These are phyloP conservation scores for Umbelopsis sp. DNA, from an alignment of 192 early-diverging fungal species.

Conservation along the genomic window DNA sequence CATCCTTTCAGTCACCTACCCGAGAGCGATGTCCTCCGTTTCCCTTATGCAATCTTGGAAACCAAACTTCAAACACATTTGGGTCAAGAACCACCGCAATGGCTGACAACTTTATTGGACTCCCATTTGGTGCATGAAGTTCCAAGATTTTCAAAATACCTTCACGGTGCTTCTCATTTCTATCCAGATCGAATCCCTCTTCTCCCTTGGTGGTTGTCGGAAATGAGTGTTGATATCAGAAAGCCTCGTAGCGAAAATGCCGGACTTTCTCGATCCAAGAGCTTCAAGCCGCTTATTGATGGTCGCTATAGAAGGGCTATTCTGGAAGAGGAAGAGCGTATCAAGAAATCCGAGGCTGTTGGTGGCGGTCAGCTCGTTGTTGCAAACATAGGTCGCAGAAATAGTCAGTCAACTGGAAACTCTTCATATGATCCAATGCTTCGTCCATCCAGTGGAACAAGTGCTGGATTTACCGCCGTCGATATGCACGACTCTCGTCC, in stretches of 20 bases:
- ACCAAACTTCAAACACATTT: conserved; percentile 33
- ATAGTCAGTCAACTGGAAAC: background rate
- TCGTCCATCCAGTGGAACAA: conserved; percentile 5
- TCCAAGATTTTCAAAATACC: conserved; percentile 52
- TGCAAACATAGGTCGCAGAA: background rate
- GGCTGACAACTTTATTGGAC: conserved; percentile 35
- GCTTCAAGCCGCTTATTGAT: conserved; percentile 41
- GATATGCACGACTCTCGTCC: conserved; percentile 17
- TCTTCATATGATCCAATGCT: conserved; percentile 17
- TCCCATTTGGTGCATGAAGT: conserved; percentile 52
- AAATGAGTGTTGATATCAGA: conserved; percentile 55
- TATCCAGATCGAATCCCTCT: conserved; percentile 48
- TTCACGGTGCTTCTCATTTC: conserved; percentile 48
- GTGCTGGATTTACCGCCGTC: conserved; percentile 4
- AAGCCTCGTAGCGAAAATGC: conserved; percentile 43
- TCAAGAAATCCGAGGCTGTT: conserved; percentile 26
- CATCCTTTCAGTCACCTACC: conserved; percentile 42
- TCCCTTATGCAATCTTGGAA: conserved; percentile 43
- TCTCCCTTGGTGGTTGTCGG: conserved; percentile 57
- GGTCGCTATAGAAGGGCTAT: conserved; percentile 37
- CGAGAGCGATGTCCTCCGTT: conserved; percentile 32
- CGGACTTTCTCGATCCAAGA: conserved; percentile 38
- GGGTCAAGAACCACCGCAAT: conserved; percentile 43
- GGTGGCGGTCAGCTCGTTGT: background rate
- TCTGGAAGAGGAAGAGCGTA: conserved; percentile 23